These are phyloP conservation scores for Raphanus sativus DNA, from an alignment of 345 rosid species.

Conservation along the genomic window DNA sequence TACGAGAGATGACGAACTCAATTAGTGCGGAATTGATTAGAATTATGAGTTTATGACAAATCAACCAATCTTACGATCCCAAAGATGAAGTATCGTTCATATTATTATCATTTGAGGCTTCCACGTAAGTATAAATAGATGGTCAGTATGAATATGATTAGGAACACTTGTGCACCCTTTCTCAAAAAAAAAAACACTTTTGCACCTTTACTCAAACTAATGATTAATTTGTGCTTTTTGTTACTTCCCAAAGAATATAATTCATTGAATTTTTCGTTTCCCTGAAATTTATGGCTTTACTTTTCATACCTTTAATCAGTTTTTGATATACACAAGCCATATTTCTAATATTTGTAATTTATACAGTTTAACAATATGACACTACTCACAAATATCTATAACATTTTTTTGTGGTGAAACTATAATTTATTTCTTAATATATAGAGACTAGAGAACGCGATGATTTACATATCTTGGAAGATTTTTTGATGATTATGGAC, in stretches of 20 bases:
- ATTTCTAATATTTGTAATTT: neutral
- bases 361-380: neutral
- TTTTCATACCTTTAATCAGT: neutral
- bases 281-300: neutral
- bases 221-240: conserved; percentile 10
- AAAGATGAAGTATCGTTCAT: neutral
- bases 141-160: conserved; percentile 17
- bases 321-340: neutral
- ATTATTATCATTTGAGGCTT: conserved; percentile 9
- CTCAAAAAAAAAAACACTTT: conserved; percentile 24
- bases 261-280: neutral
- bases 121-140: conserved; percentile 28
- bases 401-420: neutral
- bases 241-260: neutral
- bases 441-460: neutral
- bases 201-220: conserved; percentile 27
- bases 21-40: neutral
- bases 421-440: neutral
- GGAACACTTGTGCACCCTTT: conserved; percentile 30
- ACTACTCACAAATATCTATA: neutral
- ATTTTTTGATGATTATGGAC: neutral
- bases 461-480: neutral
- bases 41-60: conserved; percentile 8
- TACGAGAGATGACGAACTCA: neutral
- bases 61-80: conserved; percentile 1